These are phyloP conservation scores for Lizanozyma gosingica DNA, from an alignment of 1,139 yeast species.

Conservation along the genomic window DNA sequence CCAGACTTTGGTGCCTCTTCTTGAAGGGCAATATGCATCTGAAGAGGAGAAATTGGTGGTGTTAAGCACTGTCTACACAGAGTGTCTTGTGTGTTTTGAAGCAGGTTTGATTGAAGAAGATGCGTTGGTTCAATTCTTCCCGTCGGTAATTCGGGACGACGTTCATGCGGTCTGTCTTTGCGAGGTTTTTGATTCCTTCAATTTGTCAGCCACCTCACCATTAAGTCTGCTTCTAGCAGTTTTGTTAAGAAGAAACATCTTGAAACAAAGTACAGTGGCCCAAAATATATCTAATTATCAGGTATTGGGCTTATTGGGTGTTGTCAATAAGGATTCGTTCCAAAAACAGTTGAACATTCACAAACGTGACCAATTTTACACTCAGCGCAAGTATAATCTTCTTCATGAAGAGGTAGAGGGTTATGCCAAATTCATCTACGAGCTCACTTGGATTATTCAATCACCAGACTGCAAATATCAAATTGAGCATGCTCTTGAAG, in stretches of 20 bases:
- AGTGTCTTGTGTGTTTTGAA: background rate
- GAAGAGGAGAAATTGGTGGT: background rate
- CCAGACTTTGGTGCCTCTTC: background rate
- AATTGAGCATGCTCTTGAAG: constrained; percentile 38
- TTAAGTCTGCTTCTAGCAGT: background rate
- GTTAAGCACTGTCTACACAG: background rate
- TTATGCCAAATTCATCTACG: constrained; percentile 55
- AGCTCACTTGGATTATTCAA: constrained; percentile 37
- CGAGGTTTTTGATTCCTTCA: background rate
- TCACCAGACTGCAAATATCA: constrained; percentile 33
- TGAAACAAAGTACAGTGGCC: background rate
- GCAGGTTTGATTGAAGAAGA: background rate
- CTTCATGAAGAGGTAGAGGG: constrained; percentile 81
- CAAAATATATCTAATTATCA: background rate
- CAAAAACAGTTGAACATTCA: constrained; percentile 34
- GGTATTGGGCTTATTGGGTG: constrained; percentile 17
- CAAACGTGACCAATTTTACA: constrained; percentile 48
- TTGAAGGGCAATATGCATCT: background rate
- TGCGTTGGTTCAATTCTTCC: background rate
- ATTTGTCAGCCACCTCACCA: background rate
- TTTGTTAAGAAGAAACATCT: background rate
- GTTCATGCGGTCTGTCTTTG: background rate
- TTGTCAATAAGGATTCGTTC: constrained; percentile 30
- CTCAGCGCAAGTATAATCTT: constrained; percentile 65
- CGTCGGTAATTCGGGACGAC: background rate